Evolutionary conservation across 208 protist species (phyloP), one percentile per base, ranked within the genome.

Genomic region (Crithidia thermophila): DNA sequence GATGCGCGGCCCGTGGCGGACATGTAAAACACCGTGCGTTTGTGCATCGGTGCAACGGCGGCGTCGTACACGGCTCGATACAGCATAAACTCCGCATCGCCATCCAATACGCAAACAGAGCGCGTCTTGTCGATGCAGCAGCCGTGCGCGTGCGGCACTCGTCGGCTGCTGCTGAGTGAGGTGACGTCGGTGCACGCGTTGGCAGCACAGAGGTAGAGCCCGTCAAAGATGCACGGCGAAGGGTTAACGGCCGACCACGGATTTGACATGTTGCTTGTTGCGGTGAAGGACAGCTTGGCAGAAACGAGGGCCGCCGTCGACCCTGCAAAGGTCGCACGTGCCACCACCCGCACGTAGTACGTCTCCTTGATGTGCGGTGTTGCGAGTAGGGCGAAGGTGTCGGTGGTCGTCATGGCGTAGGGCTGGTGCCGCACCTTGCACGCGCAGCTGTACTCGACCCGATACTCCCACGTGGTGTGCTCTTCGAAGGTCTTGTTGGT

Each of bases 171-270:
- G 21, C 60, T 23, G 25, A 75, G 20, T 9, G 60, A 50, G 21
- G 33, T 21, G 0, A 57, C 13, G 33, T 34, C 51, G 0, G 16
- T 50, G 1, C 40, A 42, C 28, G 51, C 28, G 25, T 57, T 31
- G 23, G 51, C 56, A 1, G 58, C 33, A 40, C 63, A 75, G 28
- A 91, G 70, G 51, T 85, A 71, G 31, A 91, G 73, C 0, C 55
- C 82, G 53, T 91, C 85, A 67, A 85, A 87, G 23, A 91, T 74
- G 62, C 64, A 81, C 4, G 61, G 79, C 18, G 67, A 46, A 33
- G 78, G 69, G 4, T 71, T 58, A 13, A 8, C 14, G 8, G 71
- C 30, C 20, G 72, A 28, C 82, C 82, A 87, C 16, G 77, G 85
- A 68, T 79, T 77, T 1, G 21, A 1, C 25, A 67, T 18, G 7